phyloP scores from a whole-genome alignment of 352 stramenopile species.

The Phytophthora melonis region DNA sequence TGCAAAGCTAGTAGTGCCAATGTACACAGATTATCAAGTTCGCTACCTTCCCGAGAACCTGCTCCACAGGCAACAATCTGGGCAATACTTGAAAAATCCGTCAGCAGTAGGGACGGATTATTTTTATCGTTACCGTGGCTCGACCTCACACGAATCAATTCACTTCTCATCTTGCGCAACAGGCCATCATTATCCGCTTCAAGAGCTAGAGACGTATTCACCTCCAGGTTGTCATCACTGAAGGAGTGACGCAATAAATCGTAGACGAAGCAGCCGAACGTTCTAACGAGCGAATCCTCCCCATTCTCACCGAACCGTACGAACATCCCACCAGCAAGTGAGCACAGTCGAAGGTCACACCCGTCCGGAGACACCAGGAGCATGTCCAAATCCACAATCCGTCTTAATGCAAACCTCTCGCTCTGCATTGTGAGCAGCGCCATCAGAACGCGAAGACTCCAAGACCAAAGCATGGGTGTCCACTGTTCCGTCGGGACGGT shows the following conservation, averaged over 20 bases:
- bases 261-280: constrained; percentile 22
- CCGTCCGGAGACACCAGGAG: constrained; percentile 44
- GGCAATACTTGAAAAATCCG: constrained; percentile 28
- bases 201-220: neutral
- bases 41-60: neutral
- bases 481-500: constrained; percentile 27
- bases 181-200: neutral
- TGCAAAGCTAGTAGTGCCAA: constrained; percentile 26
- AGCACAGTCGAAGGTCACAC: constrained; percentile 37
- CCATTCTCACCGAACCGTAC: constrained; percentile 11
- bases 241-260: constrained; percentile 12
- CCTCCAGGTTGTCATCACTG: neutral
- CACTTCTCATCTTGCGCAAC: constrained; percentile 23
- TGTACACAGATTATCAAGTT: constrained; percentile 21
- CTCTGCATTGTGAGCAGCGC: constrained; percentile 40
- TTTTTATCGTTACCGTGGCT: neutral
- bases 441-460: constrained; percentile 50
- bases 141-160: constrained; percentile 2
- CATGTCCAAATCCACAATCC: constrained; percentile 29
- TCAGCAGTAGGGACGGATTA: constrained; percentile 1
- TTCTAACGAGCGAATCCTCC: neutral
- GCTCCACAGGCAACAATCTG: constrained; percentile 9
- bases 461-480: constrained; percentile 38
- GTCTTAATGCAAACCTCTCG: constrained; percentile 28
- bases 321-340: constrained; percentile 23